Base-by-base conservation (phyloP, 2,329 filamentous ascomycete species). In the Fusarium sp. region DNA sequence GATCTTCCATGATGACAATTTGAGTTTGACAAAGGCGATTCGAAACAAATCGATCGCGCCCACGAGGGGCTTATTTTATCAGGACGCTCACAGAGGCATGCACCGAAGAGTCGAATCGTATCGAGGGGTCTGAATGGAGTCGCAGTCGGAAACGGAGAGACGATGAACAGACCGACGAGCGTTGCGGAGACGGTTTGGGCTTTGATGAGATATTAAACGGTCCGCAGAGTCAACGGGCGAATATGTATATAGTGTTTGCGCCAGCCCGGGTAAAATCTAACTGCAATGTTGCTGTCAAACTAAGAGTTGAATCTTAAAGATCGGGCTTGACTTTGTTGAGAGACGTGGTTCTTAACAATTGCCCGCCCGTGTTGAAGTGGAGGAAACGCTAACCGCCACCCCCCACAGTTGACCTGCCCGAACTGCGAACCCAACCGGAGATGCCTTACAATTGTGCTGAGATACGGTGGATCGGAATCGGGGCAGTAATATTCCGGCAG, bases 31-130 rank as follows among this genome's bases (percentile, higher is more conserved):
- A 66, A 75, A 71, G 68, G 59, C 63, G 73, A 77, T 69, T 75
- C 58, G 62, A 58, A 26, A 47, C 39, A 70, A 68, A 62, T 73
- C 72, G 75, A 75, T 74, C 70, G 73, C 76, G 73, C 78, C 78
- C 78, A 68, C 78, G 36, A 77, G 77, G 78, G 77, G 78, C 73
- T 79, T 79, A 77, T 79, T 70, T 57, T 48, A 58, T 26, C 42
- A 62, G 42, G 50, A 56, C 50, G 61, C 54, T 42, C 70, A 45
- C 36, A 70, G 54, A 69, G 73, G 64, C 77, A 79, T 79, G 60
- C 75, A 74, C 68, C 45, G 52, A 62, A 56, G 51, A 63, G 66
- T 50, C 47, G 58, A 54, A 36, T 39, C 51, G 54, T 57, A 62
- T 61, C 59, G 70, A 63, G 68, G 63, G 61, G 62, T 62, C 60